Evolutionary conservation across 163 green algal genomes (phyloP).

Genomic region (Chlamydomonas reinhardtii): DNA sequence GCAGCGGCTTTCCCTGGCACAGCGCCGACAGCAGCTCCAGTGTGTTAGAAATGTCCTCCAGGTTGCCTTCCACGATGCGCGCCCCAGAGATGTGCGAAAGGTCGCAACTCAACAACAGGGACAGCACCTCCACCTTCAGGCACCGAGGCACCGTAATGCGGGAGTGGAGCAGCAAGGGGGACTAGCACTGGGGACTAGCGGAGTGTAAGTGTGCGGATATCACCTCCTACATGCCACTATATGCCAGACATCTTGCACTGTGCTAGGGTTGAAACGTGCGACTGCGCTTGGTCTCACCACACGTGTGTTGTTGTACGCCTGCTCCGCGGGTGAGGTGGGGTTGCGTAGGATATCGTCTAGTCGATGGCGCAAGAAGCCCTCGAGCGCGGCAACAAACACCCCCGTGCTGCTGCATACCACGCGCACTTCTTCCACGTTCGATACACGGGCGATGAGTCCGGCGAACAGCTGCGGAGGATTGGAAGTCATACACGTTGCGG

Average conservation of each 20-base stretch:
- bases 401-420: constrained; percentile 36
- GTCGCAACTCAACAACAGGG: constrained; percentile 10
- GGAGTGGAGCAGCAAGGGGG: no score
- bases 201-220: no score
- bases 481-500: not conserved
- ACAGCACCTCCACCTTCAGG: constrained; percentile 28
- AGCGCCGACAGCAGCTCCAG: constrained; percentile 31
- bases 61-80: constrained; percentile 20
- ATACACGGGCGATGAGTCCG: constrained; percentile 10
- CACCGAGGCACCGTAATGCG: no score
- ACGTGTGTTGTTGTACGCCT: constrained; percentile 1
- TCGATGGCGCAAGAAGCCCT: constrained; percentile 20
- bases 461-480: constrained; percentile 11
- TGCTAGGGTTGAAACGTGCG: no score
- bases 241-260: no score
- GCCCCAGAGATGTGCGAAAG: constrained; percentile 38
- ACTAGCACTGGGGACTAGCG: no score
- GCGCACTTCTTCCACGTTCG: constrained; percentile 21
- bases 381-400: constrained; percentile 35
- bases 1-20: constrained; percentile 28
- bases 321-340: not conserved
- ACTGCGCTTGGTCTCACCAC: not conserved
- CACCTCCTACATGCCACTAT: no score
- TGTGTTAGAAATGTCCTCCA: constrained; percentile 43
- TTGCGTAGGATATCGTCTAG: not conserved